Evolutionary conservation across 169 alveolate genomes (phyloP).

Genomic region (Cryptosporidium canis): DNA sequence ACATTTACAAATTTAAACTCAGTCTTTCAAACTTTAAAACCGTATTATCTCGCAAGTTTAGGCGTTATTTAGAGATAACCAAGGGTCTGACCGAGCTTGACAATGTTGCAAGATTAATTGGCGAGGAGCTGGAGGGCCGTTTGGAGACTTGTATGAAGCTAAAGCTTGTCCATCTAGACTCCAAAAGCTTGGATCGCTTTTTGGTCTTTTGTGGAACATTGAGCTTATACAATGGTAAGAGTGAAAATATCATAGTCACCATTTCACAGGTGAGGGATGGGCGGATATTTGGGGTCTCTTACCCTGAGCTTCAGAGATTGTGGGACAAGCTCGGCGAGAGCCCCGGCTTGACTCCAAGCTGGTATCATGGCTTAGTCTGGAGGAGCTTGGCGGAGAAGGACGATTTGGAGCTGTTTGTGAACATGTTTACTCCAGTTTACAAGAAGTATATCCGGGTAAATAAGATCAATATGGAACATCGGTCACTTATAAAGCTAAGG

Average conservation of each 20-base stretch:
- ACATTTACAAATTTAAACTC: neutral
- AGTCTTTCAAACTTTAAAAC: neutral
- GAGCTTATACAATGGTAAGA: neutral
- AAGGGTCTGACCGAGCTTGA: neutral
- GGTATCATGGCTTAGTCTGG: constrained; percentile 30
- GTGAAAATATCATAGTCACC: constrained; percentile 21
- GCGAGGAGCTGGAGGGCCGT: constrained; percentile 42
- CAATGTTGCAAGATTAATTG: constrained; percentile 13
- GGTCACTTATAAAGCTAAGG: neutral
- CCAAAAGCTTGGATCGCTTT: neutral
- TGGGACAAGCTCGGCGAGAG: neutral
- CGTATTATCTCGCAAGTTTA: neutral
- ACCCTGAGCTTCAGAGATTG: neutral
- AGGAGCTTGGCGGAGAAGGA: neutral
- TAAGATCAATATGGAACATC: neutral
- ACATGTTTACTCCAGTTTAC: constrained; percentile 11
- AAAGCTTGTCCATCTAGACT: constrained; percentile 32
- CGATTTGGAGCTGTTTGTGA: constrained; percentile 13
- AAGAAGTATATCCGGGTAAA: constrained; percentile 20
- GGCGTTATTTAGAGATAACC: neutral
- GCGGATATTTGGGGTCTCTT: neutral
- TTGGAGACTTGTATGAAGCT: neutral
- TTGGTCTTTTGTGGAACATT: constrained; percentile 39
- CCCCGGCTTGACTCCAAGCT: neutral
- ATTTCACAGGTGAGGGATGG: neutral